Evolutionary conservation across 768 basidiomycete genomes (phyloP), one percentile per base, ranked within the genome.

Genomic region (Tricholoma saponaceum): DNA sequence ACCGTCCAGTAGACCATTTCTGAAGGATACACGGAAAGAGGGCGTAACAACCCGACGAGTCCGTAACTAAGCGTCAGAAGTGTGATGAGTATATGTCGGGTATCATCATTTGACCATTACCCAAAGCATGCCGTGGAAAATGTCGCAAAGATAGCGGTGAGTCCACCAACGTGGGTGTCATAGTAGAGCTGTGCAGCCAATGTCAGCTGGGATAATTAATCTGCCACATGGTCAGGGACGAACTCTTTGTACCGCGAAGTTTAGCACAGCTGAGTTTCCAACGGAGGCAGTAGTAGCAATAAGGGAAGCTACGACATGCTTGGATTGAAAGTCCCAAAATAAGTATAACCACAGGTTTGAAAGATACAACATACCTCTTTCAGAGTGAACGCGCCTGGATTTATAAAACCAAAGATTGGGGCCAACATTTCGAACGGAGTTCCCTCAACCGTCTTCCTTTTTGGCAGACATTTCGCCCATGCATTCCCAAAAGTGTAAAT

Each of bases 111-210:
- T 20, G n/a, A 22, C 1, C 59, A 75, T 54, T 60, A 84, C 78
- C 83, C 83, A 67, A 86, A 85, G 64, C 82, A 83, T 4, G 81
- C 82, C 0, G 84, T 84, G 2, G 83, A 85, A 68, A 85, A 85
- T 0, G 83, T 85, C 0, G 83, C 81, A 8, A 87, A 76, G 28
- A 85, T 71, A 6, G 83, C 83, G 2, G 83, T 83, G 0, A 78
- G 74, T 0, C 82, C 79, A 46, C 75, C 72, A 2, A 85, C 80
- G 32, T 83, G 70, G 3, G 81, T 82, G 58, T 82, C 72, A 64
- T 86, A 87, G 65, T 81, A 86, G 1, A 86, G 75, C 83, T 84
- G 53, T 1, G n/a, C 59, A n/a, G 26, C 20, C 14, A 43, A 47
- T 1, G 33, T 26, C 8, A 18, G 9, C 0, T 13, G 52, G n/a